Evolutionary conservation across 2,329 filamentous ascomycete species (phyloP).

Genomic region (Trichoderma simmonsii): DNA sequence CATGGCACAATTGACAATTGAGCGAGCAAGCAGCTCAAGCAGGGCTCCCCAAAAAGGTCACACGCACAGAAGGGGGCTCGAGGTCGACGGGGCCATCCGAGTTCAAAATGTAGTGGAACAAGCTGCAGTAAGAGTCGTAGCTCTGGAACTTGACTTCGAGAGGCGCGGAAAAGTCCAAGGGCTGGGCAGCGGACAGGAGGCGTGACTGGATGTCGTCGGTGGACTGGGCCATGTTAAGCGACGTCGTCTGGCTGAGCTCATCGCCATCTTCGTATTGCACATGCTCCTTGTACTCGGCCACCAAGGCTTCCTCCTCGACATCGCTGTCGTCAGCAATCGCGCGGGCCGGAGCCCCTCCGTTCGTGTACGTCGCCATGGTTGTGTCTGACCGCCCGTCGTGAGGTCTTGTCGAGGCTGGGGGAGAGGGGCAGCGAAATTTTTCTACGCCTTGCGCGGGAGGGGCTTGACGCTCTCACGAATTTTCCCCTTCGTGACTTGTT

Average conservation of each 20-base stretch:
- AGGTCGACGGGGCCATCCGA: conserved; percentile 98
- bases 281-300: conserved; percentile 94
- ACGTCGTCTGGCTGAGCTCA: conserved; percentile 71
- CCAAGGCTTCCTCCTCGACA: conserved; percentile 91
- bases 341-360: conserved; percentile 58
- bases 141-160: conserved; percentile 97
- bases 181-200: conserved; percentile 86
- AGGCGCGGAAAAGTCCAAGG: conserved; percentile 91
- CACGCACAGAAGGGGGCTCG: conserved; percentile 88
- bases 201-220: conserved; percentile 91
- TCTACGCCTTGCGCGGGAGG: conserved; percentile 32
- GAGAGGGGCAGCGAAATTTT: conserved; percentile 35
- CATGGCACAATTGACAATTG: neutral
- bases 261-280: conserved; percentile 89
- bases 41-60: neutral
- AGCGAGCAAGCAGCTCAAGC: neutral
- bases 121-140: conserved; percentile 98
- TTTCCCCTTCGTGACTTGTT: conserved; percentile 35
- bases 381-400: conserved; percentile 28
- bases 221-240: conserved; percentile 67
- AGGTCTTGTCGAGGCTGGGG: conserved; percentile 21
- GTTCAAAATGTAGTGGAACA: conserved; percentile 99
- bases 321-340: conserved; percentile 79
- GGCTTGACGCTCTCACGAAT: conserved; percentile 29
- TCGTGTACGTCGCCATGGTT: conserved; percentile 61